These are phyloP conservation scores for Hymenoscyphus fructigenus DNA, from an alignment of 2,329 filamentous ascomycete species.

Conservation along the genomic window DNA sequence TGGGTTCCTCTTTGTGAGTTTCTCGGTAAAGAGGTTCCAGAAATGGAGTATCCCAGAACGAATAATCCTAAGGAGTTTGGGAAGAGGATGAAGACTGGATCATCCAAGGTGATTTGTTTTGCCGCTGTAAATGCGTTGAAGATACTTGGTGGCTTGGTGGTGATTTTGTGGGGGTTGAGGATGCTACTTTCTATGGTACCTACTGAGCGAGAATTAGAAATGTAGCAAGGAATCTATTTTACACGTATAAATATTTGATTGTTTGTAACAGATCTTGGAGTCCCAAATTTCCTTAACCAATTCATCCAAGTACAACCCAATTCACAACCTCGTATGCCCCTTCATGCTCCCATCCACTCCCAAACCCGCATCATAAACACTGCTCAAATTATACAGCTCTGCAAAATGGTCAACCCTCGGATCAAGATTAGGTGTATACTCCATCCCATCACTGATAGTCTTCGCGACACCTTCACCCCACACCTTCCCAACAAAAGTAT, in stretches of 20 bases:
- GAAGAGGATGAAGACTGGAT: background rate
- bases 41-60: background rate
- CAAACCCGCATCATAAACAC: conserved; percentile 11
- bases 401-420: conserved; percentile 30
- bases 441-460: conserved; percentile 49
- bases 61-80: background rate
- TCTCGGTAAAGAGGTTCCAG: conserved; percentile 3
- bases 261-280: too few relatives aligned
- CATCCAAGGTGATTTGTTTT: too few relatives aligned
- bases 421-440: conserved; percentile 58
- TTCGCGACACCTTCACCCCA: conserved; percentile 54
- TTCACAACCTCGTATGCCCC: background rate
- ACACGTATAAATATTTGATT: too few relatives aligned
- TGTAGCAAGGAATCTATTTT: too few relatives aligned
- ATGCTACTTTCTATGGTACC: too few relatives aligned
- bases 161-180: background rate
- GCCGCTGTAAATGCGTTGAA: background rate
- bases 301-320: too few relatives aligned
- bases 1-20: conserved; percentile 6
- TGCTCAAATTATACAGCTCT: conserved; percentile 14
- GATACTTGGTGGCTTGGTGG: background rate
- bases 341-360: background rate
- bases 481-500: conserved; percentile 54
- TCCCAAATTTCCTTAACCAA: too few relatives aligned
- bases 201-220: too few relatives aligned